Evolutionary conservation across 371 early-diverging fungal genomes (phyloP).

Genomic region (Mortierella sp.): DNA sequence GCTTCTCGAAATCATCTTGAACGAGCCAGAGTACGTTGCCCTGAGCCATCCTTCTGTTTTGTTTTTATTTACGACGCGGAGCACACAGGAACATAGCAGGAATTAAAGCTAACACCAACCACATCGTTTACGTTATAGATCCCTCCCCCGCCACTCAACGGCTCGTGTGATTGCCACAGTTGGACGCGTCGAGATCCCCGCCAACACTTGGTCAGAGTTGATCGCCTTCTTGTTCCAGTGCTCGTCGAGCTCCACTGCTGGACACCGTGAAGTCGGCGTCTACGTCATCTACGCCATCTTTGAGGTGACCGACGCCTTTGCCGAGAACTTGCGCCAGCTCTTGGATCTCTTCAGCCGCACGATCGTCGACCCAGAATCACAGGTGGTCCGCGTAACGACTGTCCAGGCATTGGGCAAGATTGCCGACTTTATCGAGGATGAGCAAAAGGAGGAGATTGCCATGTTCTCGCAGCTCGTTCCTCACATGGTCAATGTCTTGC

Average conservation of each 20-base stretch:
- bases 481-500: constrained; percentile 86
- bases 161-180: constrained; percentile 91
- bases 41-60: neutral
- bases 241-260: constrained; percentile 74
- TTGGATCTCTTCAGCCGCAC: constrained; percentile 79
- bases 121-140: constrained; percentile 58
- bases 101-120: neutral
- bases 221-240: constrained; percentile 83
- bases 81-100: neutral
- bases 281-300: constrained; percentile 87
- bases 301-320: constrained; percentile 82
- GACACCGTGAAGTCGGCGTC: constrained; percentile 90
- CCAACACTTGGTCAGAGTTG: constrained; percentile 84
- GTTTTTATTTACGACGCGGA: neutral
- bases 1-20: constrained; percentile 76
- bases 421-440: constrained; percentile 85
- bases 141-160: constrained; percentile 81
- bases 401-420: constrained; percentile 88
- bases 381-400: constrained; percentile 82
- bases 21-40: constrained; percentile 76
- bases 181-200: constrained; percentile 85
- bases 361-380: constrained; percentile 88
- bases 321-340: constrained; percentile 74
- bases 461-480: constrained; percentile 82
- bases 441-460: constrained; percentile 76